Evolutionary conservation across 2,329 filamentous ascomycete species (phyloP).

Genomic region (Thielaviopsis musarum): DNA sequence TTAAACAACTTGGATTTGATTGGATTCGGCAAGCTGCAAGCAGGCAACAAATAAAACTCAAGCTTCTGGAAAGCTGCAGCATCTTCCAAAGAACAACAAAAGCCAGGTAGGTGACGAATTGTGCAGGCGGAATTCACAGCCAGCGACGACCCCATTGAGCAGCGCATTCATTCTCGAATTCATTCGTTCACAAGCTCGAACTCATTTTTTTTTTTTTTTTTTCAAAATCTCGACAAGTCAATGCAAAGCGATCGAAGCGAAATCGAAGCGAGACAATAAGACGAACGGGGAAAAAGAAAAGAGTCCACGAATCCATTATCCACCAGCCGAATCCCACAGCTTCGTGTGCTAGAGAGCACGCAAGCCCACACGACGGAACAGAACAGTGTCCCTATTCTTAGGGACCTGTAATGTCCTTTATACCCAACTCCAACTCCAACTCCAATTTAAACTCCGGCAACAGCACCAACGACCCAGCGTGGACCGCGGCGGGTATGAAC

Average conservation of each 20-base stretch:
- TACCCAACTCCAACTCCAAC: not conserved
- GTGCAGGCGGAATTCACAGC: not conserved
- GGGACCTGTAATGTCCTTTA: not conserved
- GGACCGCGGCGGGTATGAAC: constrained; percentile 36
- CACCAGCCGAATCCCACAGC: not conserved
- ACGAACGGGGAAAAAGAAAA: not conserved
- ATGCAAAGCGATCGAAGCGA: not conserved
- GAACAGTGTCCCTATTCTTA: no score
- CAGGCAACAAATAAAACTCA: not conserved
- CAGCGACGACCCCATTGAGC: not conserved
- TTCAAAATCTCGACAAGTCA: no score
- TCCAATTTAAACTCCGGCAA: constrained; percentile 26
- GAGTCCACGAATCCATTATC: not conserved
- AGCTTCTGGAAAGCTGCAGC: not conserved
- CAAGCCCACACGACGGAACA: no score
- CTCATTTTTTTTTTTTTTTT: no score
- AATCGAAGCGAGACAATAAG: not conserved
- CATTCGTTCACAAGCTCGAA: no score
- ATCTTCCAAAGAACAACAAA: not conserved
- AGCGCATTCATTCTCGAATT: not conserved
- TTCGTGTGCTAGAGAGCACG: no score
- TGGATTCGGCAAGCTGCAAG: not conserved
- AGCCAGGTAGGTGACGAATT: not conserved
- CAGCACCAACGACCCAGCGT: constrained; percentile 51
- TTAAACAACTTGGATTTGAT: not conserved